phyloP scores from a whole-genome alignment of 1,139 yeast genomes.

The Yamadazyma buinensis region DNA sequence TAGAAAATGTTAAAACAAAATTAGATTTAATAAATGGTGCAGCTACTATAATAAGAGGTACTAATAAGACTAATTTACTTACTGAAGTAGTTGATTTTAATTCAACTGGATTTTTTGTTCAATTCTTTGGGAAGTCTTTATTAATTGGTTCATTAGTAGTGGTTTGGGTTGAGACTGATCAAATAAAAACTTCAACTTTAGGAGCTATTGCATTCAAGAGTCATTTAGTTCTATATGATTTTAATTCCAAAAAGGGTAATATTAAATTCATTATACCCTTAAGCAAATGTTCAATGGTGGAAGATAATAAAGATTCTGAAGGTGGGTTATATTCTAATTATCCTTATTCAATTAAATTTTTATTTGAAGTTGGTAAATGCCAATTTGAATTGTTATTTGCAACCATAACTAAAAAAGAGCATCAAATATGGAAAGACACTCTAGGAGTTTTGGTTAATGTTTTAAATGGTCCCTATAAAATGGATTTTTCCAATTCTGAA shows the following conservation, averaged over 20 bases:
- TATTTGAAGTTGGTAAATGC: conserved; percentile 39
- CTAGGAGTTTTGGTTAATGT: conserved; percentile 28
- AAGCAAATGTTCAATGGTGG: conserved; percentile 25
- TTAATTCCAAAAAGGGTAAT: conserved; percentile 16
- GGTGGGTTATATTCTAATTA: conserved; percentile 37
- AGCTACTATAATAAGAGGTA: conserved; percentile 5
- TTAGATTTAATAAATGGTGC: conserved; percentile 25
- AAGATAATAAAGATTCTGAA: conserved; percentile 20
- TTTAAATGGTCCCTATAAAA: conserved; percentile 40
- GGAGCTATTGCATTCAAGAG: conserved; percentile 50
- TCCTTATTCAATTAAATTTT: conserved; percentile 35
- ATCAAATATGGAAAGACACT: conserved; percentile 37
- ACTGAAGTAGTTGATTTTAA: conserved; percentile 7
- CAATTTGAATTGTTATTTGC: conserved; percentile 47
- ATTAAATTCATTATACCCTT: conserved; percentile 50
- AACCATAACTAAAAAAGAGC: conserved; percentile 31
- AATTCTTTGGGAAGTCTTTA: conserved; percentile 38
- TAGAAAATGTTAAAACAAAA: conserved; percentile 16
- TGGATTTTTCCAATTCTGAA: conserved; percentile 25
- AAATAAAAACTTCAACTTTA: conserved; percentile 16
- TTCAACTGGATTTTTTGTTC: conserved; percentile 9
- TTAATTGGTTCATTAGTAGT: conserved; percentile 37
- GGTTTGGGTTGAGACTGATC: conserved; percentile 32
- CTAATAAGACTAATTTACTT: conserved; percentile 8
- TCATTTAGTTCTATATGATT: conserved; percentile 34